Percentiles rank a stretch among this genome's conserved stretches.
These are phyloP conservation scores for Tricholoma saponaceum DNA, from an alignment of 768 basidiomycete species.

Conservation along the genomic window DNA sequence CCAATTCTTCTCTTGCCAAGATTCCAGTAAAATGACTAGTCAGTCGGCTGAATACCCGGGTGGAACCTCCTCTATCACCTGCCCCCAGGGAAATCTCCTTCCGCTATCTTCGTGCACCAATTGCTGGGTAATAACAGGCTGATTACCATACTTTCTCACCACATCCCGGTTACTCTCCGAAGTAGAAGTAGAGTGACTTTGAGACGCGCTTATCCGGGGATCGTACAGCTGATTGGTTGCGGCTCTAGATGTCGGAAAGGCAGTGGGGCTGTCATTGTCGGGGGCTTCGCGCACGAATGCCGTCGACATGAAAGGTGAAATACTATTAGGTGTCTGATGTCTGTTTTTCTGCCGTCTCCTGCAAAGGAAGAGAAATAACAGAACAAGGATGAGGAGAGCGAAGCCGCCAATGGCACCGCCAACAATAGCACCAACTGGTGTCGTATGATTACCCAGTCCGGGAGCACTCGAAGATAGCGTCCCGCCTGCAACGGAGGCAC, in stretches of 20 bases:
- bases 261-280: background rate
- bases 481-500: background rate
- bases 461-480: background rate
- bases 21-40: background rate
- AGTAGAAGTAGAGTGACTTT: background rate
- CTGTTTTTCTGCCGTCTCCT: background rate
- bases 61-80: background rate
- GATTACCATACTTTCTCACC: background rate
- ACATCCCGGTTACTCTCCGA: background rate
- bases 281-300: background rate
- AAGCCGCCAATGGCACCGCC: constrained; percentile 7
- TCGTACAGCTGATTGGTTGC: background rate
- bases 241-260: background rate
- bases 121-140: background rate
- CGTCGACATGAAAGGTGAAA: background rate
- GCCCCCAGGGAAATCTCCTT: background rate
- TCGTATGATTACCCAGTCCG: background rate
- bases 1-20: no score
- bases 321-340: background rate
- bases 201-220: background rate
- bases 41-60: background rate
- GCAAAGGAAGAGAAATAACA: background rate
- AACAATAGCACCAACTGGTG: constrained; percentile 5
- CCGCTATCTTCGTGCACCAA: background rate
- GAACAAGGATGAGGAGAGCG: background rate